Percentiles rank a stretch among this genome's conserved stretches.
phyloP scores from a whole-genome alignment of 2,329 filamentous ascomycete species.

The Fusarium virguliforme region DNA sequence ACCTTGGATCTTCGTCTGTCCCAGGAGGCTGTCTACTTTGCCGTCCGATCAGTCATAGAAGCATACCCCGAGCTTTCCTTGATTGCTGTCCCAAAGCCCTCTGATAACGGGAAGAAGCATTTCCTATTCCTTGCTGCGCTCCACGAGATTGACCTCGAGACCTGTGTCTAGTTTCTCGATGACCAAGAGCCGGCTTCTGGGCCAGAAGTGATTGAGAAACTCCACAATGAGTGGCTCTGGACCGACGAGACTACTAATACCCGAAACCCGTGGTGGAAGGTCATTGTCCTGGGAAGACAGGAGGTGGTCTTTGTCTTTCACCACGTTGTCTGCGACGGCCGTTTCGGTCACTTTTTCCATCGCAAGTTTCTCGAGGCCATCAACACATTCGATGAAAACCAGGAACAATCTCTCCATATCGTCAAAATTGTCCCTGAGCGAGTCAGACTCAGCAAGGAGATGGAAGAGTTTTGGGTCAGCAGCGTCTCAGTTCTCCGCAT shows the following conservation, averaged over 20 bases:
- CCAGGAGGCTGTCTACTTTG: constrained; percentile 18
- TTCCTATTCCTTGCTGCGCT: constrained; percentile 23
- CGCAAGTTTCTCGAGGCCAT: constrained; percentile 30
- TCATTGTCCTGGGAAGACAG: constrained; percentile 29
- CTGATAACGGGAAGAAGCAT: constrained; percentile 5
- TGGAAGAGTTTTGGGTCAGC: constrained; percentile 22
- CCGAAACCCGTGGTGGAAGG: constrained; percentile 36
- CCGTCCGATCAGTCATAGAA: constrained; percentile 20
- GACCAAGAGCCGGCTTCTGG: not conserved
- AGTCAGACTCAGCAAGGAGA: constrained; percentile 17
- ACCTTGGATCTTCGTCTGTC: not conserved
- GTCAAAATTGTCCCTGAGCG: constrained; percentile 26
- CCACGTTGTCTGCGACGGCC: constrained; percentile 38
- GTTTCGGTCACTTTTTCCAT: constrained; percentile 33
- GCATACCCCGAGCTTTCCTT: constrained; percentile 30
- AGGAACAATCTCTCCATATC: not conserved
- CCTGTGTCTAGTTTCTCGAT: constrained; percentile 30
- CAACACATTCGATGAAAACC: constrained; percentile 12
- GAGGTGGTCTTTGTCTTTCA: constrained; percentile 41
- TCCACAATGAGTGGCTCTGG: constrained; percentile 42
- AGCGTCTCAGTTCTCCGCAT: constrained; percentile 14
- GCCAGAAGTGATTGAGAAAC: constrained; percentile 22
- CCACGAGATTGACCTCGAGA: constrained; percentile 36
- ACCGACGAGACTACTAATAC: constrained; percentile 21
- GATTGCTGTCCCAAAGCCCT: constrained; percentile 1